phyloP scores from a whole-genome alignment of 257 asterid genomes.

The Rehmannia glutinosa region DNA sequence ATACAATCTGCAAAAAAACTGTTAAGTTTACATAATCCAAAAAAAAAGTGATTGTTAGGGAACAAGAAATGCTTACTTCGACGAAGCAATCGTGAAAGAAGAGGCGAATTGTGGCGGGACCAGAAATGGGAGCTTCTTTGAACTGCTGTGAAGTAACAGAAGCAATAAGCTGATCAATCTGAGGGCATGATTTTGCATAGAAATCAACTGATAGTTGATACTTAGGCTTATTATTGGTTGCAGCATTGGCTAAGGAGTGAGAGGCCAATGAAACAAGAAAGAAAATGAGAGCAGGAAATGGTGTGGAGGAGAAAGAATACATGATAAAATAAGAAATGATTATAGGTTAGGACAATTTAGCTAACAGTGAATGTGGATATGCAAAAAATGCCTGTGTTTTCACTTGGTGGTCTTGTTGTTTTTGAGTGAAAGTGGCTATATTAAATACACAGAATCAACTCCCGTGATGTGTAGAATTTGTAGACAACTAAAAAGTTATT shows the following conservation, averaged over 20 bases:
- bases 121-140: constrained; percentile 67
- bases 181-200: constrained; percentile 80
- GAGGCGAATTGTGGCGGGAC: constrained; percentile 94
- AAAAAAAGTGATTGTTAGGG: no score
- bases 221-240: constrained; percentile 6
- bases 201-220: constrained; percentile 52
- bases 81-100: constrained; percentile 98
- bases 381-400: not conserved
- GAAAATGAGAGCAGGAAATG: constrained; percentile 15
- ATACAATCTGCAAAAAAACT: no score
- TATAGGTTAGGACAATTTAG: constrained; percentile 34
- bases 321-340: constrained; percentile 15
- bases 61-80: constrained; percentile 28
- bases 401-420: constrained; percentile 12
- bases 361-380: constrained; percentile 9
- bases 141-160: constrained; percentile 71
- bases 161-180: constrained; percentile 63
- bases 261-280: constrained; percentile 19
- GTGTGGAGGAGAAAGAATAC: constrained; percentile 31
- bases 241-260: constrained; percentile 20
- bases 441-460: constrained; percentile 47
- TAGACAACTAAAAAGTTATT: no score
- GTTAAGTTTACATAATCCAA: no score
- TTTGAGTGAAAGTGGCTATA: constrained; percentile 17
- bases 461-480: constrained; percentile 41